Base-by-base conservation (phyloP, 306 rosid species). In the Glycine tomentella region DNA sequence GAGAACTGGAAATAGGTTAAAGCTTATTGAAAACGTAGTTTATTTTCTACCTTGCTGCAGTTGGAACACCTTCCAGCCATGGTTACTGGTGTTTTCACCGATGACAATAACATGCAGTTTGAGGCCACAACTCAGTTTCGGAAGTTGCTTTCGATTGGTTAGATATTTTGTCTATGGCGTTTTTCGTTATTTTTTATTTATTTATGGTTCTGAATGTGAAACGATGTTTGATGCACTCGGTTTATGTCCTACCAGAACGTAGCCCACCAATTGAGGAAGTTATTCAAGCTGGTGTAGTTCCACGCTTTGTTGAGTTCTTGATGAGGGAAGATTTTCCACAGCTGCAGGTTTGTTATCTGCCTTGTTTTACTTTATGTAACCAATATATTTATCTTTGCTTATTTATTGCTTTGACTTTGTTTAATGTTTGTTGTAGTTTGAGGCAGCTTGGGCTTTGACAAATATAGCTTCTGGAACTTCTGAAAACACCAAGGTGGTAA, bases 381-480 rank as follows among this genome's bases (percentile, higher is more conserved):
- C 7, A 8, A 8, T 9, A 33, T 72, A 33, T 72, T 64, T n/a
- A 20, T 13, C 20, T 48, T 4, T 38, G 44, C 44, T 38, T 38
- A 38, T 61, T 15, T 56, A 11, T 67, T 52, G 34, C 74, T 71
- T 44, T 81, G 61, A 68, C 25, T 56, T 80, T 72, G n/a, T 62
- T n/a, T 14, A 11, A 44, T 66, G 44, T 40, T 76, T 74, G n/a
- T n/a, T 88, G 81, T 89, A 91, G 97, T 93, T 93, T 80, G 97
- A 93, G 81, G 96, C 97, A 31, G 96, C 97, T 71, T 93, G 97
- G 96, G 97, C 97, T 77, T 89, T 93, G 76, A 94, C 97, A 46
- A 94, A 94, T 80, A 94, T 94, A 74, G 98, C 97, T 40, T 94
- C 97, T 58, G 98, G 98, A 77, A 92, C 98, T 75, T 94, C 98